Evolutionary conservation across 768 basidiomycete genomes (phyloP).

Genomic region (Lactifluus subvellereus): DNA sequence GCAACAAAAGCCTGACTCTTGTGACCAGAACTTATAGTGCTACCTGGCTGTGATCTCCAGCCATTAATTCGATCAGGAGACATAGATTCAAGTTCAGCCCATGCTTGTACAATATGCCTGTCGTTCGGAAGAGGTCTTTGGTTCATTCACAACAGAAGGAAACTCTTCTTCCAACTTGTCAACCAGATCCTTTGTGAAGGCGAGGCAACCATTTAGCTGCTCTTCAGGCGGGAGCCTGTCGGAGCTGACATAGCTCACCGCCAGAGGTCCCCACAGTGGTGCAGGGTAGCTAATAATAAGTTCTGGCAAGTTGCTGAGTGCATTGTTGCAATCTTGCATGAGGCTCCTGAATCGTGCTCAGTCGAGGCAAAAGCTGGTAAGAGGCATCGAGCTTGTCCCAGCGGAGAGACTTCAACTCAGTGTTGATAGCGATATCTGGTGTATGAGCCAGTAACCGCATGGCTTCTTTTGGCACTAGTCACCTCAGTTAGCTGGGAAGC

Average conservation of each 20-base stretch:
- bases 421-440: slow-evolving; percentile 38
- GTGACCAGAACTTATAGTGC: slow-evolving; percentile 59
- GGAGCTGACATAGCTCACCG: slow-evolving; percentile 44
- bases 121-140: slow-evolving; percentile 53
- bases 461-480: slow-evolving; percentile 40
- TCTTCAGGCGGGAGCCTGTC: slow-evolving; percentile 51
- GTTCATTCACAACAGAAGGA: slow-evolving; percentile 47
- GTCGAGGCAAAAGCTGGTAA: slow-evolving; percentile 44
- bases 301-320: slow-evolving; percentile 77
- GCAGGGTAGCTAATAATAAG: slow-evolving; percentile 82
- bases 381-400: slow-evolving; percentile 52
- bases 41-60: slow-evolving; percentile 58
- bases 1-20: slow-evolving; percentile 46
- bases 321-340: slow-evolving; percentile 56
- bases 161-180: slow-evolving; percentile 42
- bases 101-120: slow-evolving; percentile 70
- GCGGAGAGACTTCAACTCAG: slow-evolving; percentile 60
- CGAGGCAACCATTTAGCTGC: slow-evolving; percentile 55
- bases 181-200: slow-evolving; percentile 54
- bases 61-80: slow-evolving; percentile 57
- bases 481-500: slow-evolving; percentile 43
- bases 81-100: slow-evolving; percentile 80
- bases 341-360: slow-evolving; percentile 43
- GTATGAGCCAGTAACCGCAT: slow-evolving; percentile 41
- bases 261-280: slow-evolving; percentile 44